Conservation (phyloP, 1,284 basidiomycete genomes). For the Fereydounia khargensis region DNA sequence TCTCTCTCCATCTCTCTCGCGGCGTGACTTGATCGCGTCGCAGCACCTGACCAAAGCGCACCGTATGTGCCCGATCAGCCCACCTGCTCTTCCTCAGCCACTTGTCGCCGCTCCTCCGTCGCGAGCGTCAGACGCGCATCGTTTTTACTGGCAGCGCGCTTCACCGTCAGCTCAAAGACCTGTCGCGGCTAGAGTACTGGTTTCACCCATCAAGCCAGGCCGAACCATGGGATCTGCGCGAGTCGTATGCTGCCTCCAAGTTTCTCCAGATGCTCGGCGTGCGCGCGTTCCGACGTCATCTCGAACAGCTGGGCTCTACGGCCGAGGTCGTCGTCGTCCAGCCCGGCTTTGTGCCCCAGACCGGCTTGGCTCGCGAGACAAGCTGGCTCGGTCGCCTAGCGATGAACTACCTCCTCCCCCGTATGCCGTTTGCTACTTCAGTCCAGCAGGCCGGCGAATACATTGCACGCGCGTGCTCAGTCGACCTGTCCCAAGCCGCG, state of each 20-base stretch:
- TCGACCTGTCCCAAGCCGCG: slow-evolving; percentile 1
- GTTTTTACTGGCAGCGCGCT: slow-evolving; percentile 35
- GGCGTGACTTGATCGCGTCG: too few species aligned
- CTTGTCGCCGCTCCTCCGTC: too few species aligned
- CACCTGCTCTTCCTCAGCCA: slow-evolving; percentile 35
- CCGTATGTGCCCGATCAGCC: too few species aligned
- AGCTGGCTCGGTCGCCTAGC: slow-evolving; percentile 9
- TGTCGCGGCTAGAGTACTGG: slow-evolving; percentile 7
- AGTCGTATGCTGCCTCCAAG: slow-evolving; percentile 31
- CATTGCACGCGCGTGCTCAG: slow-evolving; percentile 21
- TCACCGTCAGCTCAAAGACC: slow-evolving; percentile 18
- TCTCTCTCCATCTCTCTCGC: too few species aligned
- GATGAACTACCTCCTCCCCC: slow-evolving; percentile 27
- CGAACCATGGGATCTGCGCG: slow-evolving; percentile 16
- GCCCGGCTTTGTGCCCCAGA: slow-evolving; percentile 31
- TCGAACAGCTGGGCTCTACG: background rate
- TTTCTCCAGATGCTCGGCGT: slow-evolving; percentile 35
- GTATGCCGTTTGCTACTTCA: slow-evolving; percentile 20
- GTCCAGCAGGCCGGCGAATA: slow-evolving; percentile 19
- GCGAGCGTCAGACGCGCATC: slow-evolving; percentile 25
- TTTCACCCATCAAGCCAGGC: slow-evolving; percentile 10
- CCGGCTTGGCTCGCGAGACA: slow-evolving; percentile 15
- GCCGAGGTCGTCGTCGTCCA: slow-evolving; percentile 22
- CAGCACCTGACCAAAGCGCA: too few species aligned
- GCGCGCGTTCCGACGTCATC: slow-evolving; percentile 18